Evolutionary conservation across 2,329 filamentous ascomycete genomes (phyloP).

Genomic region (Hirsutella rhossiliensis): DNA sequence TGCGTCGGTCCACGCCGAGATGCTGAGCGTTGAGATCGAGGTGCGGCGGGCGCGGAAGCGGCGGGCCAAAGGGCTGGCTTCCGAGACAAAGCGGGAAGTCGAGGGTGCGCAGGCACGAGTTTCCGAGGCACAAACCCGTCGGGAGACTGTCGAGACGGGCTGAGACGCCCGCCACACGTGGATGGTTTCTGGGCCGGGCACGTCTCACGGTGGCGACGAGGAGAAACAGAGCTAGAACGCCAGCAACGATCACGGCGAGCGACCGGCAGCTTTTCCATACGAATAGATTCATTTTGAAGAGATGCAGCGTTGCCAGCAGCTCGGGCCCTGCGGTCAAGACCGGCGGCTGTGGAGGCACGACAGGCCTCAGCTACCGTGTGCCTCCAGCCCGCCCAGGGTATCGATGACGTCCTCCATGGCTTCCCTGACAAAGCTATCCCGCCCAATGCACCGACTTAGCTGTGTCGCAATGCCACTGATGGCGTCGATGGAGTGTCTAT

Average conservation of each 20-base stretch:
- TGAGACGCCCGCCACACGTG: background rate
- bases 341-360: no score
- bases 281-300: no score
- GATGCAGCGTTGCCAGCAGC: background rate
- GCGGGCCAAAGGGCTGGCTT: conserved; percentile 32
- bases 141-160: background rate
- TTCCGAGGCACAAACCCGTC: background rate
- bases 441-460: conserved; percentile 21
- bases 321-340: no score
- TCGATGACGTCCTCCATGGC: conserved; percentile 32
- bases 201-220: background rate
- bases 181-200: background rate
- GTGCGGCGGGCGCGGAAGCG: conserved; percentile 50
- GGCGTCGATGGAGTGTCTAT: conserved; percentile 36
- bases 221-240: background rate
- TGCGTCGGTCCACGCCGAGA: conserved; percentile 42
- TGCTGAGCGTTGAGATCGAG: conserved; percentile 55
- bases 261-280: no score
- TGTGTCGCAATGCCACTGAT: conserved; percentile 35
- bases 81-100: conserved; percentile 12
- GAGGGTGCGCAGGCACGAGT: background rate
- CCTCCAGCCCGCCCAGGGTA: conserved; percentile 14
- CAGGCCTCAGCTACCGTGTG: background rate
- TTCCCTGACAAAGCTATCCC: conserved; percentile 22
- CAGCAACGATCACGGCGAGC: no score